Conservation (phyloP, 1,284 basidiomycete species). For the Pyrrhoderma lamaoense region DNA sequence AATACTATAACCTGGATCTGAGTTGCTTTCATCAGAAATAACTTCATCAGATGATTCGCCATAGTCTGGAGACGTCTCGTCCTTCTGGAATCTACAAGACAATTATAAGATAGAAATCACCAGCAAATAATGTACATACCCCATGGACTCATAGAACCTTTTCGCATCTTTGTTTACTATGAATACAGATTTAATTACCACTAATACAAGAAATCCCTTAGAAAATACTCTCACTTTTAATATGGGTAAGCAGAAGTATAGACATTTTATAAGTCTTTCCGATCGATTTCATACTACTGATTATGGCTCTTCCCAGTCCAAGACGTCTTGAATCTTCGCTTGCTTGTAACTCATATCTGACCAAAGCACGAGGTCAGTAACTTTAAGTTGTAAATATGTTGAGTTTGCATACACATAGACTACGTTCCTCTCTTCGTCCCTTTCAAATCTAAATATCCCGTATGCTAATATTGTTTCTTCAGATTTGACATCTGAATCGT, state of each 20-base stretch:
- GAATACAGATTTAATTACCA: not conserved
- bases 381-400: conserved; percentile 1
- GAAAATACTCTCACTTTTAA: conserved; percentile 48
- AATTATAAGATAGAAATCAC: not conserved
- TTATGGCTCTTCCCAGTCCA: conserved; percentile 52
- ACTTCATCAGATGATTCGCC: conserved; percentile 23
- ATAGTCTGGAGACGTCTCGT: conserved; percentile 48
- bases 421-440: conserved; percentile 48
- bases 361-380: not conserved
- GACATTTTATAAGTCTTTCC: conserved; percentile 50
- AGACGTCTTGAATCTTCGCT: conserved; percentile 33
- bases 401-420: conserved; percentile 53
- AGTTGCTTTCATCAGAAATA: conserved; percentile 32
- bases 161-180: conserved; percentile 48
- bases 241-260: conserved; percentile 64
- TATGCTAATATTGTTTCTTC: conserved; percentile 38
- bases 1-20: conserved; percentile 19
- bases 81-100: conserved; percentile 49
- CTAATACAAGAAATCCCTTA: not conserved
- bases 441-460: conserved; percentile 64
- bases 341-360: conserved; percentile 71
- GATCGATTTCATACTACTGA: conserved; percentile 42
- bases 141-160: conserved; percentile 48
- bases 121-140: conserved; percentile 34
- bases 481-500: conserved; percentile 19